phyloP scores from a whole-genome alignment of 2,329 filamentous ascomycete species.

The Aspergillus spinulosporus region DNA sequence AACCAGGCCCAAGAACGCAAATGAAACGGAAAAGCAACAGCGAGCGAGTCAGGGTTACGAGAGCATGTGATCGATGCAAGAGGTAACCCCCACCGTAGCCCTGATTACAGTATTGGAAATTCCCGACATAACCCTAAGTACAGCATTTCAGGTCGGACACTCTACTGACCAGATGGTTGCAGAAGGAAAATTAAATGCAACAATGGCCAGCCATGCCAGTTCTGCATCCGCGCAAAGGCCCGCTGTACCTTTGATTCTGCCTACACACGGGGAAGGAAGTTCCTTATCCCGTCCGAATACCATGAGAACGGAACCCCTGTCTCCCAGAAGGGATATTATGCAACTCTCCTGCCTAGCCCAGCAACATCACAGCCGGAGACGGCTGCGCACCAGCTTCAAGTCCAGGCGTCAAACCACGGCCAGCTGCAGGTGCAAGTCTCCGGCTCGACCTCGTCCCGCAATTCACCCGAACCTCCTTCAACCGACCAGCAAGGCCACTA shows the following conservation, averaged over 20 bases:
- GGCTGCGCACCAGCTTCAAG: too few relatives aligned
- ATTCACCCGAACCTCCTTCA: slow-evolving; percentile 16
- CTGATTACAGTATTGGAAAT: background rate
- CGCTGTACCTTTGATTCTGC: slow-evolving; percentile 20
- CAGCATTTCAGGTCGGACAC: background rate
- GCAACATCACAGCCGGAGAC: background rate
- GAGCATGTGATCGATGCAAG: slow-evolving; percentile 41
- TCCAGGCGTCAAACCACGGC: too few relatives aligned
- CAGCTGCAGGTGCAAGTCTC: too few relatives aligned
- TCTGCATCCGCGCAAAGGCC: slow-evolving; percentile 18
- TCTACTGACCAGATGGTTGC: background rate
- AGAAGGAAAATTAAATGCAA: slow-evolving; percentile 58
- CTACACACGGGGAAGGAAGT: slow-evolving; percentile 18
- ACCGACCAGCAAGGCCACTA: slow-evolving; percentile 25
- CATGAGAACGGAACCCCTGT: too few relatives aligned
- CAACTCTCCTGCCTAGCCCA: slow-evolving; percentile 1
- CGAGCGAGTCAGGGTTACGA: slow-evolving; percentile 37
- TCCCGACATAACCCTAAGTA: too few relatives aligned
- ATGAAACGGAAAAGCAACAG: slow-evolving; percentile 4
- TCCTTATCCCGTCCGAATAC: background rate
- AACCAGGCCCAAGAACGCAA: background rate
- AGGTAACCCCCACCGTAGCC: slow-evolving; percentile 4
- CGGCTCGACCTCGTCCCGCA: background rate
- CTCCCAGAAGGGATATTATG: background rate
- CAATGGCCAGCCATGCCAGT: slow-evolving; percentile 53